These are phyloP conservation scores for Adenanthera pavonina DNA, from an alignment of 306 rosid genomes.

Conservation along the genomic window DNA sequence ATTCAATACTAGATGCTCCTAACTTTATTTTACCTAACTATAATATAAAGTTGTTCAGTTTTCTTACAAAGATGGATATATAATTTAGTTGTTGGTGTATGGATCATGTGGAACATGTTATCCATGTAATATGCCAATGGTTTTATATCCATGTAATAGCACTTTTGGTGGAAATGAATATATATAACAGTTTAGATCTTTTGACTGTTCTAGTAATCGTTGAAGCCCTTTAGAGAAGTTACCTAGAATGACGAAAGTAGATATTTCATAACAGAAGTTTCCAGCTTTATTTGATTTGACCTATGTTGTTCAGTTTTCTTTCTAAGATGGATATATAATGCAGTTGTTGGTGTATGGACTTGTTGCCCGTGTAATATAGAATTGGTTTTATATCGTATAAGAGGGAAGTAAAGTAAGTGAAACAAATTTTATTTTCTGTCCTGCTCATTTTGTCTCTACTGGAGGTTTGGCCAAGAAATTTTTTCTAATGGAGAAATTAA, in stretches of 20 bases:
- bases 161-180: not conserved
- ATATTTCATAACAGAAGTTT: not conserved
- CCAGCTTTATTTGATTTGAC: not conserved
- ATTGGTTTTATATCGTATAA: not conserved
- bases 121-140: not conserved
- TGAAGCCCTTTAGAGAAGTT: not conserved
- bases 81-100: no score
- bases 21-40: no score
- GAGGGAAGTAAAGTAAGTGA: not conserved
- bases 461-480: no score
- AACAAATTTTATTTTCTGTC: no score
- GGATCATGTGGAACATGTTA: no score
- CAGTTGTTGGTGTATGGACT: not conserved
- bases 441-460: no score
- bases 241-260: not conserved
- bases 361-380: not conserved
- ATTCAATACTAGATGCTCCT: no score
- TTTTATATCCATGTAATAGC: not conserved
- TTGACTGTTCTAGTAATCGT: not conserved
- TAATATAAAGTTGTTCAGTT: no score
- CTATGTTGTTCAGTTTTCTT: no score
- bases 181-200: not conserved
- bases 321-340: no score
- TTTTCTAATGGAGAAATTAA: no score
- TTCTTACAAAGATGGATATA: no score